Evolutionary conservation across 306 rosid species (phyloP).

Genomic region (Vicia faba): DNA sequence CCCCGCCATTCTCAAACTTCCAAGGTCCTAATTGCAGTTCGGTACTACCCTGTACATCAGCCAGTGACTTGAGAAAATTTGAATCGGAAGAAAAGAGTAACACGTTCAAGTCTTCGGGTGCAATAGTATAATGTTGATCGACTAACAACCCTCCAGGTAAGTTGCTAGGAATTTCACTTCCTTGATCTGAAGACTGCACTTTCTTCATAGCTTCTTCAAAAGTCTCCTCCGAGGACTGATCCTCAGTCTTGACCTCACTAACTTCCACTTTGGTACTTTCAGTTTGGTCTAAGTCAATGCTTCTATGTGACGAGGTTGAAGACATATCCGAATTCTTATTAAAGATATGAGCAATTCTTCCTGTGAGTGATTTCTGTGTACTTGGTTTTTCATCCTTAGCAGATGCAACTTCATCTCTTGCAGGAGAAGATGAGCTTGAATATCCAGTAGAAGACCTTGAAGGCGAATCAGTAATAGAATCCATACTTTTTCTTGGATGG

Average conservation of each 20-base stretch:
- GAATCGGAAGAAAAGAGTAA: slow-evolving; percentile 76
- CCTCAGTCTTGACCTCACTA: slow-evolving; percentile 56
- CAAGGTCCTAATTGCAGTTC: slow-evolving; percentile 75
- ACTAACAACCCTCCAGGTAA: slow-evolving; percentile 80
- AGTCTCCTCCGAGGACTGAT: slow-evolving; percentile 51
- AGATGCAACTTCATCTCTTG: slow-evolving; percentile 50
- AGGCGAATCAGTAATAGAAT: slow-evolving; percentile 37
- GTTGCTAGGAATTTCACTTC: slow-evolving; percentile 67
- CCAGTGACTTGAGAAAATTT: slow-evolving; percentile 59
- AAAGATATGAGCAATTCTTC: slow-evolving; percentile 78
- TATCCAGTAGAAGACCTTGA: slow-evolving; percentile 37
- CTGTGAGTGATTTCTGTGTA: slow-evolving; percentile 65
- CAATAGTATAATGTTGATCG: slow-evolving; percentile 66
- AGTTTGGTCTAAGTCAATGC: slow-evolving; percentile 56
- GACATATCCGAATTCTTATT: slow-evolving; percentile 60
- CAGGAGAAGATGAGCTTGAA: slow-evolving; percentile 61
- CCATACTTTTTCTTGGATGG: slow-evolving; percentile 32
- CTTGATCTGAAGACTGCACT: slow-evolving; percentile 68
- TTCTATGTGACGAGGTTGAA: slow-evolving; percentile 48
- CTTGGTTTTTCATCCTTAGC: slow-evolving; percentile 65
- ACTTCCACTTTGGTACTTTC: slow-evolving; percentile 54
- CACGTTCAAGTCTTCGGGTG: slow-evolving; percentile 70
- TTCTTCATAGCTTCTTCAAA: slow-evolving; percentile 74
- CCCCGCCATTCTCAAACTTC: slow-evolving; percentile 71
- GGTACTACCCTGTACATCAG: slow-evolving; percentile 73